Conservation (phyloP, 108 stramenopile genomes). For the Schizochytrium sp. region DNA sequence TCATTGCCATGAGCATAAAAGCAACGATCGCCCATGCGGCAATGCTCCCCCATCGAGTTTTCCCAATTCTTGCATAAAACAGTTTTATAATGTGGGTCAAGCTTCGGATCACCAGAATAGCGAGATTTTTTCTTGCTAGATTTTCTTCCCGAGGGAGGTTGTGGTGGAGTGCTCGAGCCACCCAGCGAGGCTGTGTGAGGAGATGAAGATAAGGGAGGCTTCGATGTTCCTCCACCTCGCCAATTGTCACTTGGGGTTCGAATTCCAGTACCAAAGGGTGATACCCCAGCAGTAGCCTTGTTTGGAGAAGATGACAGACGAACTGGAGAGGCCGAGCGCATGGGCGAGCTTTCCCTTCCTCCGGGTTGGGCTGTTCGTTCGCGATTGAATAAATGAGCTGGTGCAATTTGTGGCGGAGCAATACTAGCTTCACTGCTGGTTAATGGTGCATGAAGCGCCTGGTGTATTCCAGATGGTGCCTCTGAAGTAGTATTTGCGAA, state of each 20-base stretch:
- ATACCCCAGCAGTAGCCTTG: not conserved
- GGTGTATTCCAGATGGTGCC: not conserved
- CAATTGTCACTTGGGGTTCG: conserved; percentile 20
- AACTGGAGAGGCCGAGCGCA: not conserved
- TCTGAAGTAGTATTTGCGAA: not conserved
- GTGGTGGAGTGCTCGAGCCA: not conserved
- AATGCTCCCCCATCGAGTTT: not conserved
- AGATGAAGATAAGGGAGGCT: too few species aligned
- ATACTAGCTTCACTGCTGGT: too few species aligned
- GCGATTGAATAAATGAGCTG: not conserved
- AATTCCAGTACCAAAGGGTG: not conserved
- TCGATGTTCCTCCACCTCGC: not conserved
- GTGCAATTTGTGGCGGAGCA: not conserved
- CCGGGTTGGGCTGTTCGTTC: not conserved
- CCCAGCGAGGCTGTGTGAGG: not conserved
- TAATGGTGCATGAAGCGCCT: not conserved
- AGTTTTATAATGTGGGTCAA: conserved; percentile 41
- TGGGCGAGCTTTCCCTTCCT: not conserved
- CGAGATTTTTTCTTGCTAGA: conserved; percentile 13
- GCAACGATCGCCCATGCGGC: not conserved
- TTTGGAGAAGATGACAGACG: not conserved
- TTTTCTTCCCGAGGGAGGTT: not conserved
- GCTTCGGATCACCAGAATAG: conserved; percentile 10
- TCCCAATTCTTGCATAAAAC: conserved; percentile 45
- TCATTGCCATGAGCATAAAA: conserved; percentile 22